A percentile compares a stretch with the other conserved stretches of the same genome.
Evolutionary conservation across 805 yeast genomes (phyloP).

Genomic region (Barnettozyma californica): DNA sequence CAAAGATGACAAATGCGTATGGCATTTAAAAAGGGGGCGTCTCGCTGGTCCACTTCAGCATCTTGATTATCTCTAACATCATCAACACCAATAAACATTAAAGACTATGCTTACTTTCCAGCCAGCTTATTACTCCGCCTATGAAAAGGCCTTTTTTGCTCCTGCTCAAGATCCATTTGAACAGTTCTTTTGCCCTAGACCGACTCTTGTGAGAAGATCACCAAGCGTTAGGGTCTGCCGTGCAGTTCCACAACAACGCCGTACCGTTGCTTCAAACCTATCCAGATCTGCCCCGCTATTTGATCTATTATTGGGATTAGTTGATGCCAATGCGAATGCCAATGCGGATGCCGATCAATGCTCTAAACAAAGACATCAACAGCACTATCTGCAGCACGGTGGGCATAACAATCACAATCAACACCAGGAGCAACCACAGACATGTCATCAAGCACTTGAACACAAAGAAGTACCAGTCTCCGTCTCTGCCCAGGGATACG

Average conservation of each 20-base stretch:
- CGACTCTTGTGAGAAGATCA: slow-evolving; percentile 6
- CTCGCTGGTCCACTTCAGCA: background rate
- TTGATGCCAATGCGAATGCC: no score
- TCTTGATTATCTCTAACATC: background rate
- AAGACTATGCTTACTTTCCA: slow-evolving; percentile 11
- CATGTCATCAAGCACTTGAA: background rate
- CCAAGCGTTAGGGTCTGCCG: slow-evolving; percentile 2
- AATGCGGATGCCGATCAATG: slow-evolving; percentile 1
- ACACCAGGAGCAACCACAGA: background rate
- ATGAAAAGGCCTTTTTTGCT: slow-evolving; percentile 1
- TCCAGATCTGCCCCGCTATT: slow-evolving; percentile 1
- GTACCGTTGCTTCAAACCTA: background rate
- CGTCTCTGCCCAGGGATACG: slow-evolving; percentile 7
- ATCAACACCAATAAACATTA: background rate
- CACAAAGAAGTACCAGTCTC: slow-evolving; percentile 1
- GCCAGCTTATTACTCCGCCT: slow-evolving; percentile 4
- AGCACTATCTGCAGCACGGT: background rate
- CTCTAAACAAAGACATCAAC: background rate
- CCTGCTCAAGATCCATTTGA: slow-evolving; percentile 2
- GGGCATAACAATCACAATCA: background rate
- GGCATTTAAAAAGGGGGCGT: background rate
- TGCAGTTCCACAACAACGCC: background rate
- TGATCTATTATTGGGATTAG: slow-evolving; percentile 5
- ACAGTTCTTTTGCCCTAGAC: slow-evolving; percentile 3
- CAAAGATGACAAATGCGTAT: background rate